Base-by-base conservation (phyloP, 1,284 basidiomycete genomes). In the Ganoderma boninense region DNA sequence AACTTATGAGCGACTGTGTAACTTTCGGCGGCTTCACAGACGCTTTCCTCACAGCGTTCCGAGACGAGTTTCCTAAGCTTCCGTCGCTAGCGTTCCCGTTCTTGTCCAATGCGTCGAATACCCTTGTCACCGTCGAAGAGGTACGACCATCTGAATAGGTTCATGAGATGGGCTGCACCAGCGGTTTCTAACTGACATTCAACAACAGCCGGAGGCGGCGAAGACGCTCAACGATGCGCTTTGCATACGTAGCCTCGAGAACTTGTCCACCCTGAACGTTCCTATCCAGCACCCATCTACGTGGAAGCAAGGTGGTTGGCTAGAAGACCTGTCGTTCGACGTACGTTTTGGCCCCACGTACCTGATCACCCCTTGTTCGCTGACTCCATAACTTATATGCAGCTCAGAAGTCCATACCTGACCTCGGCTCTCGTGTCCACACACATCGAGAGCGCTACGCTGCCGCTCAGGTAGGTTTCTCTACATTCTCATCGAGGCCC, bases 391-490 rank as follows among this genome's bases (percentile, higher is more conserved):
- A n/a, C 18, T 11, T 32, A 63, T 59, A 26, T 42, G 40, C 75
- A 92, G 87, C 75, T 72, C 43, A 76, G 79, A 16, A 83, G 81
- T 63, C 68, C 80, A 1, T 92, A 90, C 78, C 86, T 89, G 63
- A 82, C 84, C 14, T 92, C 92, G 2, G 91, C 92, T 10, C 77
- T 94, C 46, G 77, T 93, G 8, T 89, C 93, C 0, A 81, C 90
- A n/a, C 87, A 92, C 73, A 81, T 93, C 18, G 92, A 94, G 71
- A 89, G 82, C 42, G 83, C 81, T 16, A 94, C 92, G 2, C 82
- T 93, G 43, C 89, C 92, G 2, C 77, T 91, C 44, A 86, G 92
- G 92, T 92, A 72, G 57, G 82, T 68, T 32, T 20, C n/a, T n/a
- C n/a, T n/a, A n/a, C n/a, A n/a, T n/a, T n/a, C n/a, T n/a, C n/a